Percentiles rank a stretch among this genome's conserved stretches.
These are phyloP conservation scores for Fraxinus angustifolia DNA, from an alignment of 305 asterid genomes.

Conservation along the genomic window DNA sequence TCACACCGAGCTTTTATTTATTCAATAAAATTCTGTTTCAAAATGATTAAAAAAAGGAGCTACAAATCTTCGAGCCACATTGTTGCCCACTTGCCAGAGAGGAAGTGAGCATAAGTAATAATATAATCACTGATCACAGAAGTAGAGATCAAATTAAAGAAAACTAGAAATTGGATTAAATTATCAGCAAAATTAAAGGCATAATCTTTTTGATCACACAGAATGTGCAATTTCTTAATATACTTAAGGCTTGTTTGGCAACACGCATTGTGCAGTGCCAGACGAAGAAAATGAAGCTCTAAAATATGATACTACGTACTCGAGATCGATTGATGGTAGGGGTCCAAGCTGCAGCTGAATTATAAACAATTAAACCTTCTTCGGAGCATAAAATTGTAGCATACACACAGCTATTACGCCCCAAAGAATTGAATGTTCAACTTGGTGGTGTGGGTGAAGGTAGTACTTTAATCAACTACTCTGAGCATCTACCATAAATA, in stretches of 20 bases:
- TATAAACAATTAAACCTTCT: neutral
- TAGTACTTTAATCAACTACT: neutral
- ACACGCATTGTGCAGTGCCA: neutral
- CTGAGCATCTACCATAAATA: neutral
- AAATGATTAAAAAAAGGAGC: conserved; percentile 5
- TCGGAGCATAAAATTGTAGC: neutral
- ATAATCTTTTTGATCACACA: neutral
- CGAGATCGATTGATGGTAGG: neutral
- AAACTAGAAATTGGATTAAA: neutral
- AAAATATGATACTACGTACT: neutral
- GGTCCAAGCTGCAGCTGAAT: neutral
- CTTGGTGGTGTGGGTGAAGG: neutral
- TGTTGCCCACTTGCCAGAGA: conserved; percentile 34
- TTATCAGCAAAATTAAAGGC: conserved; percentile 10
- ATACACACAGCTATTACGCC: neutral
- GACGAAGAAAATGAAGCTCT: neutral
- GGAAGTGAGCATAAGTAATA: conserved; percentile 18
- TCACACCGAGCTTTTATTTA: neutral
- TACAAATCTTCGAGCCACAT: conserved; percentile 39
- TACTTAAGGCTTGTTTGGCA: neutral
- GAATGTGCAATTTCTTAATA: conserved; percentile 7
- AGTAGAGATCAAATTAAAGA: neutral
- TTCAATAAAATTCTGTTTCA: neutral
- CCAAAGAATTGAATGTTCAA: neutral
- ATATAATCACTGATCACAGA: conserved; percentile 16